Evolutionary conservation across 768 basidiomycete species (phyloP), one percentile per base, ranked within the genome.

Genomic region (Mycena indigotica): DNA sequence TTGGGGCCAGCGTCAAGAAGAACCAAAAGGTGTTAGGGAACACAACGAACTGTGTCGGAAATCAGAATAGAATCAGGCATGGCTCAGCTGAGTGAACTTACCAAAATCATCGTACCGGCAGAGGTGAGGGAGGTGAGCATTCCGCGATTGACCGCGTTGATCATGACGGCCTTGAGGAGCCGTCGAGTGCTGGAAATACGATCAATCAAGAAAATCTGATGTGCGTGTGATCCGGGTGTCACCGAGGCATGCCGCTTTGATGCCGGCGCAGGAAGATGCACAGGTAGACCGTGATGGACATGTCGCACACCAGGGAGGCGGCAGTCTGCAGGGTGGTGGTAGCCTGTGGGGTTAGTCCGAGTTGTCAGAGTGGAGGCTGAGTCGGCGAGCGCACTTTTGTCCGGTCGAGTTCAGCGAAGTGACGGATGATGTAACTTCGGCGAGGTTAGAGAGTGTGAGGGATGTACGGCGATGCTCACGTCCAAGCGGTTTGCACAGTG

Each of bases 1-100:
- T 53, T 19, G 52, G 52, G 23, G 52, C 52, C 5, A 53, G 16
- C 21, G 52, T 24, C 23, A 53, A 39, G 38, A 53, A 53, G 25
- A 53, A 53, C 52, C 52, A 53, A 26, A 53, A 53, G 16, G 35
- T 53, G 25, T 28, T 6, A 2, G 52, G 52, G 13, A 12, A 53
- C 3, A 29, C 24, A 24, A 53, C 35, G 25, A 53, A 53, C 52
- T 53, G 3, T 10, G 25, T 35, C 32, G 17, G 17, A 6, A 21
- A 8, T 44, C 21, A 44, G 8, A 8, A 8, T 44, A 12, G 41
- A 16, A 16, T 21, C 35, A 4, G 23, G 2, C 15, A 26, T 16
- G 2, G 25, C 39, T 15, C 2, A 3, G 15, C 12, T 13, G 35
- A 5, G n/a, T 2, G 5, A n/a, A 40, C 35, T 28, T 39, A 53